Base-by-base conservation (phyloP, 371 early-diverging fungal species). In the Apophysomyces elegans region DNA sequence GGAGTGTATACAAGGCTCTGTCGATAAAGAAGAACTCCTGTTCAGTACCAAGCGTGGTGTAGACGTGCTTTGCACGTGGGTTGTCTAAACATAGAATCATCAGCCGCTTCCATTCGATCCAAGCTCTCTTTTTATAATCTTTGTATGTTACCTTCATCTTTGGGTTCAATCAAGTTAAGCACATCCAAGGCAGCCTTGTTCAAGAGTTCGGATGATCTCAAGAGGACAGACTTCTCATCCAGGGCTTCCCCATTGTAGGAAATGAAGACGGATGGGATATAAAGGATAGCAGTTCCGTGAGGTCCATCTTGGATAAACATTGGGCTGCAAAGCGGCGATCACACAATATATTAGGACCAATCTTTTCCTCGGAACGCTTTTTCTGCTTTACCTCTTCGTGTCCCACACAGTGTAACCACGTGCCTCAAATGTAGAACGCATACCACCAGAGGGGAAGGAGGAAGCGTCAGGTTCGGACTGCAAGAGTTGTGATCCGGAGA, bases 351-450 rank as follows among this genome's bases (percentile, higher is more conserved):
- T 50, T 4, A 50, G 54, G 32, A 36, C 41, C 56, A 59, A 39
- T 26, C 32, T 26, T 26, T 37, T 41, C 26, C 16, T 21, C 16
- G 7, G 36, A 39, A 26, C 18, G 16, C 54, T 37, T 26, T 56
- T 47, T 63, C 39, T 21, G 70, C 78, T 79, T 62, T 76, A 83
- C 83, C 83, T 83, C 73, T 80, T 91, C 44, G 97, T 95, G 79
- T 97, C 98, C 99, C 99, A 99, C 75, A 97, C 93, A 69, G 98
- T 99, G 88, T 99, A 99, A 66, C 99, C 98, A 79, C 98, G 95
- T 63, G 98, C 99, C 86, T 99, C 98, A 77, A 99, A 99, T 62
- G 99, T 99, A 67, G 93, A 85, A 71, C 98, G 91, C 90, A 97
- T 94, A 72, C 99, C 98, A 76, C 99, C 99, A 65, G 94, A 94